These are phyloP conservation scores for Colletotrichum tabaci DNA, from an alignment of 2,329 filamentous ascomycete species.

Conservation along the genomic window DNA sequence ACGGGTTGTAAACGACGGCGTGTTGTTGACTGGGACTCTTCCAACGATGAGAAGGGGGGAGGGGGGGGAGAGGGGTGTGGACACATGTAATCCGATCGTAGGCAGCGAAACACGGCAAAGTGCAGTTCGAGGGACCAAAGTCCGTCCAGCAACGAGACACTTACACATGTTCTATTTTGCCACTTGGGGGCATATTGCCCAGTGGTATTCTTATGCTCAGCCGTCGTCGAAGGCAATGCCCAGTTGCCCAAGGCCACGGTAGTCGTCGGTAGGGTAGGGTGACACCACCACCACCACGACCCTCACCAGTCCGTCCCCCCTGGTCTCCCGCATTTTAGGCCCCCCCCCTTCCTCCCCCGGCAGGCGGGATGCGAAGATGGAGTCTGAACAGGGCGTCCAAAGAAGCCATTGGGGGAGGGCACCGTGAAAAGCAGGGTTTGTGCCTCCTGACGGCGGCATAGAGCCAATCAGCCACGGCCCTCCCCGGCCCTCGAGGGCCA, in stretches of 20 bases:
- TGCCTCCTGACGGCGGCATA: constrained; percentile 23
- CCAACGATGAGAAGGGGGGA: neutral
- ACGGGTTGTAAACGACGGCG: neutral
- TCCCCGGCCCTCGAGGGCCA: constrained; percentile 6
- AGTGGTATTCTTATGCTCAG: neutral
- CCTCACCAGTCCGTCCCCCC: constrained; percentile 10
- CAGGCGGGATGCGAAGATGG: constrained; percentile 32
- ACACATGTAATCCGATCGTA: neutral
- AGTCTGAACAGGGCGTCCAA: constrained; percentile 13
- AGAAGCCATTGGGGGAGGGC: constrained; percentile 7
- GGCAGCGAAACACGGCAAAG: constrained; percentile 10
- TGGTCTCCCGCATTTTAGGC: constrained; percentile 35
- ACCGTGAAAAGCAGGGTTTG: constrained; percentile 27
- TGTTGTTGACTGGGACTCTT: constrained; percentile 6
- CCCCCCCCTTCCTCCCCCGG: neutral
- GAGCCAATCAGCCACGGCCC: constrained; percentile 22
- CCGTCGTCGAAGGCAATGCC: constrained; percentile 1
- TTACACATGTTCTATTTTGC: constrained; percentile 35
- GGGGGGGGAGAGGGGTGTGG: too few species aligned
- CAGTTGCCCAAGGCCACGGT: constrained; percentile 21
- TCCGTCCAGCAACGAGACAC: constrained; percentile 37
- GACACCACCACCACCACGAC: too few species aligned
- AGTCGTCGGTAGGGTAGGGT: neutral
- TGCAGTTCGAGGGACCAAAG: neutral
- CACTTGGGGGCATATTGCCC: constrained; percentile 3